Evolutionary conservation across 345 rosid genomes (phyloP), one percentile per base, ranked within the genome.

Genomic region (Erucastrum elatum): DNA sequence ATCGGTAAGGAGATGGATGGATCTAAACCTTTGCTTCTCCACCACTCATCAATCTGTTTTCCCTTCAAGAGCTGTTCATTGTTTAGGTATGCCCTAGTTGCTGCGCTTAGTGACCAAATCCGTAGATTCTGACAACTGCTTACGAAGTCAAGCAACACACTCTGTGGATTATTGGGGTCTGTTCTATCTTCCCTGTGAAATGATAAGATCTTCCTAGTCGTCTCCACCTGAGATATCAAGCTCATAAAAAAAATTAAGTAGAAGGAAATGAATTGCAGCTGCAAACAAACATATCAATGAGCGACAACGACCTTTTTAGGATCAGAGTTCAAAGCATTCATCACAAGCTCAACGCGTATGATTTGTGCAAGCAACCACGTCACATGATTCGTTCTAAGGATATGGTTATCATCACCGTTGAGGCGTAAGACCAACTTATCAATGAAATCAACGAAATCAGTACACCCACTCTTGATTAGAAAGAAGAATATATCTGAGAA

Each of bases 41-140:
- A 93, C 98, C 99, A 95, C 84, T 95, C 99, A 85, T 95, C 98
- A 68, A 93, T 95, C 84, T 93, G 99, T 81, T 89, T 95, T 83
- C 98, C 99, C 81, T 93, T 95, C 83, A 88, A 89, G 81, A 95
- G 87, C 72, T 95, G 97, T 74, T 95, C 98, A 75, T 82, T 90
- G 78, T 93, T 95, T 81, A 93, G 86, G 79, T 85, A 93, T 81
- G 90, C 94, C 85, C 99, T 86, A 31, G 92, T 91, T 71, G 96
- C 81, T 67, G 89, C 80, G 82, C 90, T 93, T 90, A 95, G 81
- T 39, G 99, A 89, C 99, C 98, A 91, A 76, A 95, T 93, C 25
- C 96, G 90, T 46, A 95, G 86, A 85, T 89, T 93, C 79, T 93
- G 99, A 85, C 96, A 90, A 82, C 98, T 95, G 90, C 98, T 90